These are phyloP conservation scores for Hanseniaspora meyeri DNA, from an alignment of 805 yeast genomes.

Conservation along the genomic window DNA sequence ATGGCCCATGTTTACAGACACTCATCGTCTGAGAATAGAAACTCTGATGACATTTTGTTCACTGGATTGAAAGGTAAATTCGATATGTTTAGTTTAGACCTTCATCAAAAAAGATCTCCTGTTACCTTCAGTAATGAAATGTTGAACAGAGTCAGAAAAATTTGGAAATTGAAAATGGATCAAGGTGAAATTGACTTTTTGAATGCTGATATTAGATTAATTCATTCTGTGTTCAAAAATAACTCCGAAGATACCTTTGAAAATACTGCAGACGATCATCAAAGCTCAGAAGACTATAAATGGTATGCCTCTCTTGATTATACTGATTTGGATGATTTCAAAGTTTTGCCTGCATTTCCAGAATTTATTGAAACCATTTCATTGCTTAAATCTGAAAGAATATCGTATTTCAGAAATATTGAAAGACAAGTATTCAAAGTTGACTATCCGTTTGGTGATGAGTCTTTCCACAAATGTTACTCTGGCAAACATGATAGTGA, in stretches of 20 bases:
- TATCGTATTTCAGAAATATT: constrained; percentile 47
- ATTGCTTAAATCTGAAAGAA: constrained; percentile 42
- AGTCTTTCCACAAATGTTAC: constrained; percentile 41
- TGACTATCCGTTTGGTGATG: constrained; percentile 47
- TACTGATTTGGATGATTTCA: constrained; percentile 48
- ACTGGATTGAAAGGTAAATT: constrained; percentile 57
- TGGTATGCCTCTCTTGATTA: constrained; percentile 77
- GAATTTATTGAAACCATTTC: constrained; percentile 34
- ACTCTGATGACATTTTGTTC: constrained; percentile 16
- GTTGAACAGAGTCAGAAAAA: constrained; percentile 33
- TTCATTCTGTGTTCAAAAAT: constrained; percentile 54
- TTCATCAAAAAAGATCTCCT: constrained; percentile 43
- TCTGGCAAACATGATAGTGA: constrained; percentile 44
- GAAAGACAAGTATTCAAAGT: constrained; percentile 34
- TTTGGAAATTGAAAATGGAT: constrained; percentile 46
- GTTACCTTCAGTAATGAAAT: constrained; percentile 34
- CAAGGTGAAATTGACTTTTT: constrained; percentile 58
- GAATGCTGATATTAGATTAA: constrained; percentile 54
- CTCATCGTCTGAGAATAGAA: constrained; percentile 17
- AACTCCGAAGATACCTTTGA: constrained; percentile 32
- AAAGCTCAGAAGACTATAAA: background rate
- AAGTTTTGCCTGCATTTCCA: constrained; percentile 32
- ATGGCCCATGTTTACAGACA: constrained; percentile 61
- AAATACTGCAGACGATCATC: background rate
- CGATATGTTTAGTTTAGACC: constrained; percentile 42